Evolutionary conservation across 345 rosid species (phyloP).

Genomic region (Populus nigra): DNA sequence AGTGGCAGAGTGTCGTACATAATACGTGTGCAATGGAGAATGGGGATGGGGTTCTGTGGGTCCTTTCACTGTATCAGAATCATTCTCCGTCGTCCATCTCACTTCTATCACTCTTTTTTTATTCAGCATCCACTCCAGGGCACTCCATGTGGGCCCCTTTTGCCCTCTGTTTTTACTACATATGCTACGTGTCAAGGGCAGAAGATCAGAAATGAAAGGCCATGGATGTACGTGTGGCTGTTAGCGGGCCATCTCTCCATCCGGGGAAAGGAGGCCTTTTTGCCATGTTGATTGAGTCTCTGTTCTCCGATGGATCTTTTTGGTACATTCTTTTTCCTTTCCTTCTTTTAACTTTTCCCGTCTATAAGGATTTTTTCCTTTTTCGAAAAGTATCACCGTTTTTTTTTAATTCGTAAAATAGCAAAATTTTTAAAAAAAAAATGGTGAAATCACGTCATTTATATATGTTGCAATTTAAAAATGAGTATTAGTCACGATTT

Average conservation of each 20-base stretch:
- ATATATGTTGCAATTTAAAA: no score
- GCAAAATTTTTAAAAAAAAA: no score
- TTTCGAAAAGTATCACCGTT: no score
- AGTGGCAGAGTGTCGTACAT: not conserved
- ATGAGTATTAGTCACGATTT: no score
- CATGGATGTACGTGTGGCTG: not conserved
- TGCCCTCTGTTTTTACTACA: no score
- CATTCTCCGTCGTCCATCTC: constrained; percentile 16
- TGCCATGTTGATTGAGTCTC: not conserved
- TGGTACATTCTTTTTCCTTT: not conserved
- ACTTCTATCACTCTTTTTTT: not conserved
- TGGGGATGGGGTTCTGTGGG: constrained; percentile 30
- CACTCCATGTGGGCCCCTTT: not conserved
- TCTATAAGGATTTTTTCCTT: no score
- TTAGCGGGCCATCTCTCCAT: no score
- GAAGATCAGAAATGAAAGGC: constrained; percentile 4
- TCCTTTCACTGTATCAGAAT: constrained; percentile 15
- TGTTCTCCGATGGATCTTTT: not conserved
- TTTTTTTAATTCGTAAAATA: no score
- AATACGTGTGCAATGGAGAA: constrained; percentile 49
- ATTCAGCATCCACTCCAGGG: not conserved
- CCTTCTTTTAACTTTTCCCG: no score
- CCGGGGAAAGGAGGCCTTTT: no score
- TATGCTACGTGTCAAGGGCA: no score
- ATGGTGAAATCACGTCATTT: no score